These are phyloP conservation scores for Glutinoglossum americanum DNA, from an alignment of 495 filamentous ascomycete genomes.

Conservation along the genomic window DNA sequence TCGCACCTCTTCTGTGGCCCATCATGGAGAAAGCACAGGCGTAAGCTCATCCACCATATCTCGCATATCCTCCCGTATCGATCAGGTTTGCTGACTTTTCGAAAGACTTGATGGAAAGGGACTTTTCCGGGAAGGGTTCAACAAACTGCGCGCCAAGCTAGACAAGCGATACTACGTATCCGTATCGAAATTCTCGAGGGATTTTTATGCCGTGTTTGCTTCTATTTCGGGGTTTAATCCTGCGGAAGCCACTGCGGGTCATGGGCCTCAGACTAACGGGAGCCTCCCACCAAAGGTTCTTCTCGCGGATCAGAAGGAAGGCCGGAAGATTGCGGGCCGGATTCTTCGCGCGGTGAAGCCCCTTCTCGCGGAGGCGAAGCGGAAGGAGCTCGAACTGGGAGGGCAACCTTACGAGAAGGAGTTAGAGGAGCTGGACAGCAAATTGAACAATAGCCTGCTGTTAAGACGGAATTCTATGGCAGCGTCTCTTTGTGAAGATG, in stretches of 20 bases:
- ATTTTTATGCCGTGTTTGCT: constrained; percentile 49
- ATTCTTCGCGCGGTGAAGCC: constrained; percentile 65
- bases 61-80: not conserved
- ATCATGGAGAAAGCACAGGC: constrained; percentile 57
- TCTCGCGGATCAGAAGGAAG: constrained; percentile 40
- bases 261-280: constrained; percentile 25
- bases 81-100: constrained; percentile 18
- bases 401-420: constrained; percentile 46
- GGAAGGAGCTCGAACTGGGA: constrained; percentile 58
- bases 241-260: constrained; percentile 28
- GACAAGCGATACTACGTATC: constrained; percentile 54
- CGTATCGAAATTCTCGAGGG: constrained; percentile 47
- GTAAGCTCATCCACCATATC: constrained; percentile 16
- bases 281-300: constrained; percentile 17
- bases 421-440: constrained; percentile 46
- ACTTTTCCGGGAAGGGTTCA: constrained; percentile 43
- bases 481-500: constrained; percentile 9
- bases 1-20: constrained; percentile 53
- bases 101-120: constrained; percentile 50
- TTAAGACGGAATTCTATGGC: constrained; percentile 21
- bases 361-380: constrained; percentile 50
- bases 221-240: constrained; percentile 37
- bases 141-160: constrained; percentile 38
- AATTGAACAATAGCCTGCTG: constrained; percentile 31
- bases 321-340: constrained; percentile 52